Conservation (phyloP, 2,329 filamentous ascomycete species). For the Septoria linicola region DNA sequence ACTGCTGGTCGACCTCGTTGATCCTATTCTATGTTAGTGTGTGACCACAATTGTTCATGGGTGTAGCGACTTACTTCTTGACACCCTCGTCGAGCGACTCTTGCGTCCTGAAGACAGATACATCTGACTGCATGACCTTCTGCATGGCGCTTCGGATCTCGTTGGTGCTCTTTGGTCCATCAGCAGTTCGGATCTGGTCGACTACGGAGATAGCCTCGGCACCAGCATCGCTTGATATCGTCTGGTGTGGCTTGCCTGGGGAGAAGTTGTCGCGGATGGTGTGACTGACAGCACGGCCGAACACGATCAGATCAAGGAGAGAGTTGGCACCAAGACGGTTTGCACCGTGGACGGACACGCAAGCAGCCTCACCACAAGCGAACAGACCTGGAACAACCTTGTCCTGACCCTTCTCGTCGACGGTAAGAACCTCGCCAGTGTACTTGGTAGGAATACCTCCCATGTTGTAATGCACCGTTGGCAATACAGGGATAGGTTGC, state of each 20-base stretch:
- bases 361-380: slow-evolving; percentile 94
- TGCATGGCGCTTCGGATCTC: slow-evolving; percentile 92
- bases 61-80: slow-evolving; percentile 51
- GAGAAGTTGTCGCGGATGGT: slow-evolving; percentile 93
- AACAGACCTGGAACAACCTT: slow-evolving; percentile 92
- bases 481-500: slow-evolving; percentile 93
- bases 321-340: slow-evolving; percentile 99
- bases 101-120: slow-evolving; percentile 93
- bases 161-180: slow-evolving; percentile 81
- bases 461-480: slow-evolving; percentile 99
- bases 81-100: slow-evolving; percentile 93
- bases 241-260: slow-evolving; percentile 76
- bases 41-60: neutral
- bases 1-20: slow-evolving; percentile 75
- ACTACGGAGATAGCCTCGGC: slow-evolving; percentile 82
- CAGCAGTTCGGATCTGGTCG: slow-evolving; percentile 79
- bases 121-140: slow-evolving; percentile 96
- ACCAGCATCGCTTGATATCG: slow-evolving; percentile 80
- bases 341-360: slow-evolving; percentile 95
- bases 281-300: slow-evolving; percentile 95
- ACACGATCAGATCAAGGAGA: slow-evolving; percentile 93
- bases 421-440: slow-evolving; percentile 90
- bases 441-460: slow-evolving; percentile 97
- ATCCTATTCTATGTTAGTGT: slow-evolving; percentile 52
- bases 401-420: slow-evolving; percentile 83